Evolutionary conservation across 2,329 filamentous ascomycete genomes (phyloP).

Genomic region (Cordyceps tenuipes): DNA sequence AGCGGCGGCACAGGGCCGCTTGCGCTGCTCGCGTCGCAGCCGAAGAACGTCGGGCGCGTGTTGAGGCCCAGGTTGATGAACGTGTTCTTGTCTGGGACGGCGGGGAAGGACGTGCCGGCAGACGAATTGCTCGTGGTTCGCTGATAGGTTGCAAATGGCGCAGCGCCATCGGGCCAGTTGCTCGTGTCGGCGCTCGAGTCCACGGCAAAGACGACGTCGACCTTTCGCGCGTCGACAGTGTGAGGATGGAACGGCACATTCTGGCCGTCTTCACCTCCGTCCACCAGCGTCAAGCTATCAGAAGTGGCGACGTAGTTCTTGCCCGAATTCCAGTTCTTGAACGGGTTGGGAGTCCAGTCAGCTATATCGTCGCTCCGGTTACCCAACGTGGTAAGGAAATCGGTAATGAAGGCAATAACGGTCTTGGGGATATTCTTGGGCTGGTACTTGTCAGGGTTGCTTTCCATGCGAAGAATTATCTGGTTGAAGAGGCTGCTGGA

Average conservation of each 20-base stretch:
- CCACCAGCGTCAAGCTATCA: constrained; percentile 60
- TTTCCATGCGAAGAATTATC: constrained; percentile 58
- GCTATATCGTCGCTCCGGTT: constrained; percentile 65
- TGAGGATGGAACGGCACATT: constrained; percentile 71
- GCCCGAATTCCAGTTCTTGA: constrained; percentile 40
- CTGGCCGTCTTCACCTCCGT: constrained; percentile 71
- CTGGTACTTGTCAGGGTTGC: constrained; percentile 34
- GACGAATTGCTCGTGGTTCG: constrained; percentile 39
- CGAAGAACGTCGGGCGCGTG: constrained; percentile 53
- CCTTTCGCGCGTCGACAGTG: constrained; percentile 36
- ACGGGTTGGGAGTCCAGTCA: constrained; percentile 56
- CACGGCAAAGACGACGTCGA: constrained; percentile 57
- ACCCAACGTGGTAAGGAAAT: constrained; percentile 48
- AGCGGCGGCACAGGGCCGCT: constrained; percentile 50
- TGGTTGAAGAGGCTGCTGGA: constrained; percentile 74
- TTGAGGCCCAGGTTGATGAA: constrained; percentile 53
- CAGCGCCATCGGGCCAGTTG: constrained; percentile 53
- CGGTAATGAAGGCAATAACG: constrained; percentile 35
- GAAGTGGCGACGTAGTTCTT: constrained; percentile 35
- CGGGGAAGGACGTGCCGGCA: constrained; percentile 49
- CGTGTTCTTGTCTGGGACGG: constrained; percentile 44
- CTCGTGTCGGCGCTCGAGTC: constrained; percentile 56
- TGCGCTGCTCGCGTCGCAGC: constrained; percentile 50
- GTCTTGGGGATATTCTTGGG: constrained; percentile 40
- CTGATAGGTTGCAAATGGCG: constrained; percentile 48